phyloP scores from a whole-genome alignment of 2,329 filamentous ascomycete species.

The Ceratocystis variospora region DNA sequence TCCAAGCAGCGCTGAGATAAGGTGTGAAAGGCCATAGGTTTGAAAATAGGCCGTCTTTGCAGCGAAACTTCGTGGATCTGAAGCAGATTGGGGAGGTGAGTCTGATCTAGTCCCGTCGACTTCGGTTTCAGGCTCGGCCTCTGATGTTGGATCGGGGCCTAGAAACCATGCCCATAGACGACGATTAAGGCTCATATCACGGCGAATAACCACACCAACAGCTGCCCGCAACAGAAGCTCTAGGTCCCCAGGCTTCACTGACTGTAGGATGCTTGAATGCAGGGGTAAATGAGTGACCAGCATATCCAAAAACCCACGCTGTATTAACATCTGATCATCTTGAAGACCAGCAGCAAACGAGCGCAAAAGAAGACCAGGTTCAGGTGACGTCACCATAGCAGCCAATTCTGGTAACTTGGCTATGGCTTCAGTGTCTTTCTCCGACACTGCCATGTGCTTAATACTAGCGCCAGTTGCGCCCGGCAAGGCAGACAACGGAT shows the following conservation, averaged over 20 bases:
- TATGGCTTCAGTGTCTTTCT: slow-evolving; percentile 26
- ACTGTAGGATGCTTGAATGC: slow-evolving; percentile 66
- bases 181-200: slow-evolving; percentile 94
- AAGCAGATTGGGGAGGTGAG: slow-evolving; percentile 31
- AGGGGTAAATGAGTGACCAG: slow-evolving; percentile 82
- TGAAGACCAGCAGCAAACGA: slow-evolving; percentile 82
- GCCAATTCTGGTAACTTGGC: slow-evolving; percentile 27
- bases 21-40: slow-evolving; percentile 57
- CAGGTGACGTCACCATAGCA: slow-evolving; percentile 66
- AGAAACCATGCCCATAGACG: slow-evolving; percentile 94
- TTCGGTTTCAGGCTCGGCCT: slow-evolving; percentile 20
- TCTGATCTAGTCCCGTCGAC: slow-evolving; percentile 32
- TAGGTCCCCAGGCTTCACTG: slow-evolving; percentile 60
- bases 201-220: slow-evolving; percentile 69
- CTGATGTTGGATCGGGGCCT: slow-evolving; percentile 51
- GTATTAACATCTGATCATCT: slow-evolving; percentile 81
- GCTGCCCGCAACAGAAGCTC: slow-evolving; percentile 72
- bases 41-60: slow-evolving; percentile 72
- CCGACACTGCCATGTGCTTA: slow-evolving; percentile 26
- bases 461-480: slow-evolving; percentile 26
- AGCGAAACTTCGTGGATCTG: slow-evolving; percentile 34
- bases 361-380: slow-evolving; percentile 77
- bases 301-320: slow-evolving; percentile 85
- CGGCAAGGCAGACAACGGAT: slow-evolving; percentile 26
- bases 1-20: slow-evolving; percentile 60